Percentiles rank a stretch among this genome's conserved stretches.
Conservation (phyloP, 441 rosid genomes). For the Adansonia gregorii region DNA sequence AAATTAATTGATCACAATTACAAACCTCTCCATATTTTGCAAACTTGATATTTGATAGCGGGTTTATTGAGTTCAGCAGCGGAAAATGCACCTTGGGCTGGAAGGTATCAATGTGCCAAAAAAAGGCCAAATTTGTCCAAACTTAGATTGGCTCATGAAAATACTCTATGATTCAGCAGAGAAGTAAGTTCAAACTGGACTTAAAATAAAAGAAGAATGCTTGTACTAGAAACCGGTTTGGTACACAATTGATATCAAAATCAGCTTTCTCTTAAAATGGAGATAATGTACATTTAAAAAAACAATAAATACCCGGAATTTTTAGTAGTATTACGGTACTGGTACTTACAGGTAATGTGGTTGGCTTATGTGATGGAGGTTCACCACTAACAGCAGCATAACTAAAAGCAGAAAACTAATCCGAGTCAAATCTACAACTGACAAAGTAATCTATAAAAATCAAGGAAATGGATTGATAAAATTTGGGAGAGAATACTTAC, state of each 20-base stretch:
- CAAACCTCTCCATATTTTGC: slow-evolving; percentile 70
- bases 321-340: neutral
- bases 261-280: slow-evolving; percentile 19
- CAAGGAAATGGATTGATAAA: neutral
- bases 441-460: neutral
- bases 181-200: neutral
- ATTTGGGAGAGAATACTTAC: slow-evolving; percentile 34
- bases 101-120: slow-evolving; percentile 11
- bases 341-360: slow-evolving; percentile 32
- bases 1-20: neutral
- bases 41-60: slow-evolving; percentile 45
- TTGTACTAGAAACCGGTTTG: neutral
- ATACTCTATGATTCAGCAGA: slow-evolving; percentile 16
- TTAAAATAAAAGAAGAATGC: neutral
- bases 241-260: neutral
- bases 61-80: slow-evolving; percentile 39
- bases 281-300: neutral
- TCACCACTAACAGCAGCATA: slow-evolving; percentile 68
- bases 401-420: slow-evolving; percentile 37
- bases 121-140: slow-evolving; percentile 6
- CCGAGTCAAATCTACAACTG: neutral
- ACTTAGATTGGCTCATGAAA: slow-evolving; percentile 8
- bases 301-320: neutral
- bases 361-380: slow-evolving; percentile 35
- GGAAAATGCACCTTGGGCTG: slow-evolving; percentile 60